Evolutionary conservation across 306 rosid species (phyloP), one percentile per base, ranked within the genome.

Genomic region (Clitoria ternatea): DNA sequence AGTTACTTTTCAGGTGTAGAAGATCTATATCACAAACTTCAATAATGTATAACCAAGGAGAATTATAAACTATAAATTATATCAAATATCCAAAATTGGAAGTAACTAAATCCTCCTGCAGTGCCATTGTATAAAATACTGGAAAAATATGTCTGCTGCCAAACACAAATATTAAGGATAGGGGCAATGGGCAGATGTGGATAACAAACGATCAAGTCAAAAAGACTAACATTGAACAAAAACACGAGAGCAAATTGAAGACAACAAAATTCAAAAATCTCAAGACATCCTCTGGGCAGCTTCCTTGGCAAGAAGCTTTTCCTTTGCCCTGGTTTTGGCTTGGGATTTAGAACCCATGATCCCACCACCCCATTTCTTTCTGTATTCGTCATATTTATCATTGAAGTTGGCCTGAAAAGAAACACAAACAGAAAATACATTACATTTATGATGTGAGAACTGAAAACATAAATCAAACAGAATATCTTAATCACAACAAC

Each of bases 291-390:
- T 90, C 77, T 88, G 94, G 17, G 94, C 91, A 37, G 91, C 94
- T 76, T 90, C 96, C 81, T 87, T 90, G 18, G 96, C 96, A 27
- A 90, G 71, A 29, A 87, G 61, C 73, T 79, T 85, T 61, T 90
- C 96, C 78, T 87, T 90, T 0, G 94, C 96, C 84, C 72, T 82
- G 40, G 91, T 87, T 36, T 78, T 90, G 47, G 96, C 96, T 83
- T 90, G 94, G 33, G 94, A 90, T 54, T 90, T 90, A 71, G 96
- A 90, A 22, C 96, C 94, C 96, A 90, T 90, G 77, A 90, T 77
- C 4, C 96, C 96, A 22, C 96, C 96, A 4, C 91, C 96, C 94
- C 94, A 90, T 75, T 85, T 90, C 81, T 90, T 90, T 49, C 94
- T 68, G 88, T 80, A 69, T 61, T 90, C 96, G 2, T 90, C 96